Evolutionary conservation across 306 rosid genomes (phyloP).

Genomic region (Trichosanthes truncata): DNA sequence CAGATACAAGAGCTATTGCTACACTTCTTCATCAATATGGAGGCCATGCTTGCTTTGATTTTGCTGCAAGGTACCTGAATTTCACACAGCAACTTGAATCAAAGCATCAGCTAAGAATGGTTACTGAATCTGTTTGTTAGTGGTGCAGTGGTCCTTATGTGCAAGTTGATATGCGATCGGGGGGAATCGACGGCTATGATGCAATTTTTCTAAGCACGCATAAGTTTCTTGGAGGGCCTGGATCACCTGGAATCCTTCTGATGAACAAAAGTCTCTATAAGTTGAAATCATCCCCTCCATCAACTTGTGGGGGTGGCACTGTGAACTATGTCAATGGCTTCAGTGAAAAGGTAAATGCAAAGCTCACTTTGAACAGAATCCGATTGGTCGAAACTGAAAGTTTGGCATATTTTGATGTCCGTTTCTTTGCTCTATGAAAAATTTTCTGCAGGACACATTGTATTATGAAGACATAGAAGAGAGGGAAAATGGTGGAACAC

Average conservation of each 20-base stretch:
- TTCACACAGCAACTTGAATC: background rate
- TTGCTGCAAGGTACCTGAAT: slow-evolving; percentile 56
- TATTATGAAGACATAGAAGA: slow-evolving; percentile 63
- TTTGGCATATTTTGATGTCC: background rate
- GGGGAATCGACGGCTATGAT: slow-evolving; percentile 55
- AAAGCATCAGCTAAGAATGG: background rate
- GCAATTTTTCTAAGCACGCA: slow-evolving; percentile 64
- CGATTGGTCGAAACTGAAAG: background rate
- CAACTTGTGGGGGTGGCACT: slow-evolving; percentile 86
- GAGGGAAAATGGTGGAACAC: slow-evolving; percentile 83
- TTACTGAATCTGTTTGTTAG: background rate
- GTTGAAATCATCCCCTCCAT: slow-evolving; percentile 49
- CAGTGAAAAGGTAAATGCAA: slow-evolving; percentile 39
- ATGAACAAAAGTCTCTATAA: slow-evolving; percentile 46
- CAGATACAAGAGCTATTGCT: slow-evolving; percentile 58
- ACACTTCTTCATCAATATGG: slow-evolving; percentile 55
- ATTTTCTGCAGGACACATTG: slow-evolving; percentile 56
- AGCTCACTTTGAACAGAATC: background rate
- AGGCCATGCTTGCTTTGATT: slow-evolving; percentile 72
- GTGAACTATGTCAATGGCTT: slow-evolving; percentile 69
- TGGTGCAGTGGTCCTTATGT: slow-evolving; percentile 58
- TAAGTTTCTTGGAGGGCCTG: slow-evolving; percentile 81
- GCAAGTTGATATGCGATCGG: slow-evolving; percentile 49
- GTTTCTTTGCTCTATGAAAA: background rate
- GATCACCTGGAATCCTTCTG: slow-evolving; percentile 59